These are phyloP conservation scores for Lachnellula occidentalis DNA, from an alignment of 2,329 filamentous ascomycete species.

Conservation along the genomic window DNA sequence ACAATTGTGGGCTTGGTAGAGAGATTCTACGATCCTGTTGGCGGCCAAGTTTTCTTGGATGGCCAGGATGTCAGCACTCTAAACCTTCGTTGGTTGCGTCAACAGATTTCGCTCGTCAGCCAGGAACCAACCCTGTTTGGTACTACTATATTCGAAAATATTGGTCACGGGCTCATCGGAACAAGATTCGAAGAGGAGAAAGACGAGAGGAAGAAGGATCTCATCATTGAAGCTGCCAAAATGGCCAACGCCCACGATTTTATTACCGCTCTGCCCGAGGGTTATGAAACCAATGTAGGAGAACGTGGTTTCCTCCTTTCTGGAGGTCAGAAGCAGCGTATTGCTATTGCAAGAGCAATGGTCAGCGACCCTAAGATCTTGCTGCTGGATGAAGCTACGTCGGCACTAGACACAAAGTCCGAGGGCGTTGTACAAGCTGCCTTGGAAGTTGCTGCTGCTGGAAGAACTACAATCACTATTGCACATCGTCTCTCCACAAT, in stretches of 20 bases:
- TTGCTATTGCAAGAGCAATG: constrained; percentile 86
- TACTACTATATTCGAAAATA: constrained; percentile 85
- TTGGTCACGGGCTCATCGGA: constrained; percentile 84
- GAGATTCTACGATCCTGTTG: constrained; percentile 87
- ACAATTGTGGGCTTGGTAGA: constrained; percentile 92
- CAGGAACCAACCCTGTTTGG: constrained; percentile 91
- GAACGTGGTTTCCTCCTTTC: constrained; percentile 89
- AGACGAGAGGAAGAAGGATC: constrained; percentile 61
- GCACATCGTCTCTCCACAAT: constrained; percentile 94
- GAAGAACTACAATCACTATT: constrained; percentile 92
- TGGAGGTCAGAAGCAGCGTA: constrained; percentile 94
- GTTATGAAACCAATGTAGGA: constrained; percentile 92
- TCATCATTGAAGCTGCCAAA: constrained; percentile 75
- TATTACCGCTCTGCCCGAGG: constrained; percentile 72
- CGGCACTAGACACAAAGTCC: constrained; percentile 86
- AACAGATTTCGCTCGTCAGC: constrained; percentile 86
- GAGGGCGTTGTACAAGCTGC: constrained; percentile 93
- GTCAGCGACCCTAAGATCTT: constrained; percentile 90
- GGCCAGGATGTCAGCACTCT: constrained; percentile 74
- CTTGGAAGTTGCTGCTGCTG: constrained; percentile 76
- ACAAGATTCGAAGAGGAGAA: constrained; percentile 65
- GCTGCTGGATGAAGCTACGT: constrained; percentile 91
- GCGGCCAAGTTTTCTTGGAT: constrained; percentile 73
- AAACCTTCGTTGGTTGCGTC: constrained; percentile 85
- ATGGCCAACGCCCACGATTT: constrained; percentile 96